Conservation (phyloP, 352 stramenopile genomes). For the Blastocystis sp. region DNA sequence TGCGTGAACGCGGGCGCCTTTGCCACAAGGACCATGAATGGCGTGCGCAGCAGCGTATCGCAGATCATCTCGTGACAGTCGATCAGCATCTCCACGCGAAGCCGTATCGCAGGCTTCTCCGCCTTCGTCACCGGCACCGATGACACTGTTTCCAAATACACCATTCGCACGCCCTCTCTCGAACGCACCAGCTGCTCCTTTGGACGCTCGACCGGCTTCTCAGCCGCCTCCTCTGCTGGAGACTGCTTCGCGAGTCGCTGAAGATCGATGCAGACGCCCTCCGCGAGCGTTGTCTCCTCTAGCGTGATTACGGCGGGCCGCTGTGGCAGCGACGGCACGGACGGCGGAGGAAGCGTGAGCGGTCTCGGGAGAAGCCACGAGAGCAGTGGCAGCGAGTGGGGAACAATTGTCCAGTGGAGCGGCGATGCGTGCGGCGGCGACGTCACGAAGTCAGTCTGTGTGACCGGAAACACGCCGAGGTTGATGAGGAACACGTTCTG, state of each 20-base stretch:
- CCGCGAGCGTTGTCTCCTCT: too few species aligned
- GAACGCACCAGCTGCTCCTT: background rate
- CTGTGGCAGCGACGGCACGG: too few species aligned
- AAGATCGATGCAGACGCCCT: background rate
- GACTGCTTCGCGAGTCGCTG: background rate
- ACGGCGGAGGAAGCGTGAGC: background rate
- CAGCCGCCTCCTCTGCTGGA: too few species aligned
- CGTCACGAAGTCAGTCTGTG: too few species aligned
- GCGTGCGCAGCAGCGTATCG: background rate
- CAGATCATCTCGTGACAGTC: background rate
- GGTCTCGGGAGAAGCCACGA: background rate
- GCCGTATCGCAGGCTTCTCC: background rate
- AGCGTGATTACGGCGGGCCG: too few species aligned
- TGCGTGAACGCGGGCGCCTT: background rate
- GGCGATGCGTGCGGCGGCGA: background rate
- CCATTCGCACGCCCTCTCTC: background rate
- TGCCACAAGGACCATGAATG: background rate
- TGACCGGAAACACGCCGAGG: too few species aligned
- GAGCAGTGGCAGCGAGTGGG: background rate
- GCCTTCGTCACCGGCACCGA: background rate
- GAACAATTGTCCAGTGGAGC: background rate
- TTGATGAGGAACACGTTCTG: too few species aligned
- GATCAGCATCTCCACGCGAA: background rate
- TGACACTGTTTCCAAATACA: background rate
- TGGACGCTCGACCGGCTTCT: background rate